Evolutionary conservation across 495 filamentous ascomycete genomes (phyloP), one percentile per base, ranked within the genome.

Genomic region (Gamarada debralockiae): DNA sequence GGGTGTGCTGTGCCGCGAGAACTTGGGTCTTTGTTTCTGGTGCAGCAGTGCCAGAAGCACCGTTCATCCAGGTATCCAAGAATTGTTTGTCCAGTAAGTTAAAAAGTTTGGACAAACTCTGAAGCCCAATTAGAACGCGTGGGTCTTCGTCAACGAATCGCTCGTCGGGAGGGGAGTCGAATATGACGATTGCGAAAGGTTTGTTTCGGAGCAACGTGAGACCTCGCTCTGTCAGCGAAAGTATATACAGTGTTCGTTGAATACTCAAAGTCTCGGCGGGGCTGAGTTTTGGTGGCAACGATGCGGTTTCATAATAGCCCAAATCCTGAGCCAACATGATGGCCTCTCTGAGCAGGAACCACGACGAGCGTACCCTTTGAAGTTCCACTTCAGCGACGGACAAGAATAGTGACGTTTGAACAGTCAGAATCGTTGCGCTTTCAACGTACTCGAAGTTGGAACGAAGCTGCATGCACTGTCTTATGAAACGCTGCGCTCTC

Each of bases 291-390:
- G 63, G 52, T 56, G 79, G 80, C 0, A 68, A 71, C 0, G 27
- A 14, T 9, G 73, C 65, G 53, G 78, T 74, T 15, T 80, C 75
- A 59, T 84, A 71, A 27, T 84, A 67, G 0, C 77, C 79, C 18
- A 85, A 58, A 2, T 78, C 73, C 50, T 79, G 75, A 4, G 76
- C 71, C 63, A 81, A 70, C 0, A 76, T 76, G 13, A 74, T 76
- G 3, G 79, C 71, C 57, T 85, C 80, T 22, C 79, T 73, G n/a
- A 84, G 64, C 52, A 83, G 82, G 29, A 77, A 74, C 77, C 81
- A 84, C 5, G 78, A 59, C 21, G 60, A 61, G 10, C 42, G 39
- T 24, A 43, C 36, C 22, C 61, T 39, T 17, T 55, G 53, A 15
- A 61, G 59, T 47, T 66, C 63, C 41, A 66, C 58, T 34, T 55